Conservation (phyloP, 2,329 filamentous ascomycete genomes). For the Claviceps paspali region DNA sequence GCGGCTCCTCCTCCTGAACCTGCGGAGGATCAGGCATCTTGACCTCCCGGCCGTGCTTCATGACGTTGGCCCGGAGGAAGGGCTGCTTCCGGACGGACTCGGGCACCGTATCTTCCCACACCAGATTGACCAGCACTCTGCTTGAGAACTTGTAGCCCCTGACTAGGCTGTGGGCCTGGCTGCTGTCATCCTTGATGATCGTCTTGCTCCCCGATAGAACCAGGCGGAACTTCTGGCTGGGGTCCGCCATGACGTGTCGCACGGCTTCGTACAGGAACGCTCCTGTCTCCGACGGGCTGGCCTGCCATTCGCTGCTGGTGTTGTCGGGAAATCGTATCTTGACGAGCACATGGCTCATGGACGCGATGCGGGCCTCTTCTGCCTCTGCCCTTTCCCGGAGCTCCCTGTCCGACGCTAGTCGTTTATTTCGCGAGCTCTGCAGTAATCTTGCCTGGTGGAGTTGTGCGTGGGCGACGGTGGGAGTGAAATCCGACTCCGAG, state of each 20-base stretch:
- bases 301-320: conserved; percentile 57
- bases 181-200: conserved; percentile 30
- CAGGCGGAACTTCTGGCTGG: conserved; percentile 55
- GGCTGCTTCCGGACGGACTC: conserved; percentile 35
- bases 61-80: conserved; percentile 43
- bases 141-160: conserved; percentile 54
- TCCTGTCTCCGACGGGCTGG: conserved; percentile 53
- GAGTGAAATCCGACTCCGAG: conserved; percentile 62
- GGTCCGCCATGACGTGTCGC: conserved; percentile 50
- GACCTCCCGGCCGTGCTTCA: conserved; percentile 49
- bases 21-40: conserved; percentile 43
- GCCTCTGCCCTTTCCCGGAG: conserved; percentile 53
- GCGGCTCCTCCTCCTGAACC: conserved; percentile 23
- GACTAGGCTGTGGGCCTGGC: conserved; percentile 45
- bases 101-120: conserved; percentile 55
- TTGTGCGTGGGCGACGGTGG: conserved; percentile 60
- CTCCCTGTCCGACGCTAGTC: conserved; percentile 71
- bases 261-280: conserved; percentile 62
- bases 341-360: conserved; percentile 53
- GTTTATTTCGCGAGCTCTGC: conserved; percentile 50
- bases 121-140: conserved; percentile 58
- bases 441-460: conserved; percentile 55
- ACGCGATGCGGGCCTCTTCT: conserved; percentile 48
- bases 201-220: conserved; percentile 43
- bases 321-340: conserved; percentile 83